Percentiles rank a stretch among this genome's conserved stretches.
phyloP scores from a whole-genome alignment of 805 yeast species.

The Lachancea quebecensis region DNA sequence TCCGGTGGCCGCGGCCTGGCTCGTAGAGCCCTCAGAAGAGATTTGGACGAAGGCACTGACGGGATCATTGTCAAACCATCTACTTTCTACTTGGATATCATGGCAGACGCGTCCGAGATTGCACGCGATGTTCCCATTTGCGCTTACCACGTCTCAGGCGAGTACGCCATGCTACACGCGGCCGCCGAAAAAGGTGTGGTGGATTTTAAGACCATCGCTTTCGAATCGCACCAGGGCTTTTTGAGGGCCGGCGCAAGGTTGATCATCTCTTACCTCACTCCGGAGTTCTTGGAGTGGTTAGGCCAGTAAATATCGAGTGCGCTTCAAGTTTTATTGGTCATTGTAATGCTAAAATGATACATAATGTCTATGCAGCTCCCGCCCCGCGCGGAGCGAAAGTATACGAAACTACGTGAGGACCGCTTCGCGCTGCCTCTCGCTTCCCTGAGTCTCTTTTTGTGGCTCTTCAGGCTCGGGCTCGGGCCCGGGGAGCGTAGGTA shows the following conservation, averaged over 20 bases:
- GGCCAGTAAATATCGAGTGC: conserved; percentile 25
- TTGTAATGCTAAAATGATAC: not conserved
- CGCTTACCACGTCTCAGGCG: conserved; percentile 96
- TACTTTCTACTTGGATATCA: conserved; percentile 86
- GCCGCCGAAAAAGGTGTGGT: conserved; percentile 94
- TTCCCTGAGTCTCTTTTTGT: not conserved
- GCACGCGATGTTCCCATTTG: conserved; percentile 84
- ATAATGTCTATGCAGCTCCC: not conserved
- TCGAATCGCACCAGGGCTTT: conserved; percentile 86
- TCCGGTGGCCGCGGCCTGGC: conserved; percentile 91
- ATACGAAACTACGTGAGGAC: not conserved
- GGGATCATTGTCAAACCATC: conserved; percentile 95
- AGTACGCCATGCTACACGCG: conserved; percentile 95
- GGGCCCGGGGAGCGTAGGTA: conserved; percentile 22
- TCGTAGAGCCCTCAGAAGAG: conserved; percentile 81
- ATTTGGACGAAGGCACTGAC: conserved; percentile 88
- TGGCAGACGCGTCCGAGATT: conserved; percentile 78
- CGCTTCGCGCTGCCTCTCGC: not conserved
- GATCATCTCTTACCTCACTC: conserved; percentile 88
- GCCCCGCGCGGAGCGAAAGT: too few relatives aligned
- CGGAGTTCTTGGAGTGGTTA: conserved; percentile 93
- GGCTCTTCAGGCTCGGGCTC: conserved; percentile 15
- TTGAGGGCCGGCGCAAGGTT: conserved; percentile 93
- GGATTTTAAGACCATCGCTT: conserved; percentile 69
- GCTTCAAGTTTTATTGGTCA: too few relatives aligned